Conservation (phyloP, 495 filamentous ascomycete genomes). For the Penicillium fimorum region DNA sequence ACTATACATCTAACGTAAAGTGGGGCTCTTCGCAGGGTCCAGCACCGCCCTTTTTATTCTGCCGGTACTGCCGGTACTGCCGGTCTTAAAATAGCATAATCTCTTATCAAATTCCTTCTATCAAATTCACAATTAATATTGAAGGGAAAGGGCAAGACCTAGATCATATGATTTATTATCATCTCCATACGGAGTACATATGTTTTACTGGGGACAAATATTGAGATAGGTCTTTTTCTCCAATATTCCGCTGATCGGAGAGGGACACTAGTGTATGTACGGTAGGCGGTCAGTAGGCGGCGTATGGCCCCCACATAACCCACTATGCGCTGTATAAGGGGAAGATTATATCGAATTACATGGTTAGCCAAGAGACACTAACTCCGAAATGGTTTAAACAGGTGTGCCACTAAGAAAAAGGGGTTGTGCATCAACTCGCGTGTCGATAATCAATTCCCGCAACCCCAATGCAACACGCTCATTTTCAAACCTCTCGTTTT, state of each 20-base stretch:
- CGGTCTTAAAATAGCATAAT: not conserved
- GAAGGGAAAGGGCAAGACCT: not conserved
- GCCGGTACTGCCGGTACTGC: not conserved
- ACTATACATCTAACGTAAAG: not conserved
- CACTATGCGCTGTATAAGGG: not conserved
- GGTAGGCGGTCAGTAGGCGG: not conserved
- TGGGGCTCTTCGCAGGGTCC: not conserved
- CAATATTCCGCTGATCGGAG: not conserved
- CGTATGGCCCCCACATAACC: not conserved
- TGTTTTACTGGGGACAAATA: not conserved
- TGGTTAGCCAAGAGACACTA: not conserved
- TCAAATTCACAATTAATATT: not conserved
- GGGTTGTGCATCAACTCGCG: not conserved
- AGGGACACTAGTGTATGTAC: not conserved
- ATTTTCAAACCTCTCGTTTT: constrained; percentile 2
- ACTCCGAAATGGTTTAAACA: not conserved
- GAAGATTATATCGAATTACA: constrained; percentile 1
- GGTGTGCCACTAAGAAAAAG: not conserved
- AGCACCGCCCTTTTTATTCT: not conserved
- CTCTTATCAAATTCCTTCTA: not conserved
- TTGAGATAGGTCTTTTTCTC: not conserved
- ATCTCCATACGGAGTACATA: not conserved
- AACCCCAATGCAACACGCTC: constrained; percentile 1
- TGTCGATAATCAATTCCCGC: constrained; percentile 5
- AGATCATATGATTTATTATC: not conserved